Percentiles rank a stretch among this genome's conserved stretches.
phyloP scores from a whole-genome alignment of 257 asterid genomes.

The Apocynum venetum region DNA sequence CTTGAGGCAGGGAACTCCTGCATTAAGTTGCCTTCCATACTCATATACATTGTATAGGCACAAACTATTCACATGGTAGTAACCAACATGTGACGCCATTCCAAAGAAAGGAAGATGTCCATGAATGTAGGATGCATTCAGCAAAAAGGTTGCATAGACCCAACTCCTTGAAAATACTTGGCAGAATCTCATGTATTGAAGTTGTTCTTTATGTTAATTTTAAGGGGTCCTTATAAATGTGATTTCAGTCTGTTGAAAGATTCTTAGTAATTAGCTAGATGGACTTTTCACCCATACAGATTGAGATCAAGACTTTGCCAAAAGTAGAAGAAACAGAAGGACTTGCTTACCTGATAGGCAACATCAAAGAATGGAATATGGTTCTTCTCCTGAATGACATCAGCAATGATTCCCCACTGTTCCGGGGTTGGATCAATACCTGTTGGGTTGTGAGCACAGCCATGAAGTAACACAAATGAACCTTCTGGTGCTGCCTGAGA shows the following conservation, averaged over 20 bases:
- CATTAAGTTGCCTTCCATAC: not conserved
- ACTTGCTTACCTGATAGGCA: constrained; percentile 92
- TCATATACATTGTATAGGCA: not conserved
- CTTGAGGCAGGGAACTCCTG: not conserved
- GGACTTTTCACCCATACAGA: not conserved
- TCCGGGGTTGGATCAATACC: constrained; percentile 94
- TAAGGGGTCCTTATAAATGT: not conserved
- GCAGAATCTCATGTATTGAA: not conserved
- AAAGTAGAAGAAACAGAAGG: constrained; percentile 8
- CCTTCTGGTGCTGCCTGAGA: constrained; percentile 88
- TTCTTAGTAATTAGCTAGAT: not conserved
- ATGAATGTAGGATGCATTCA: not conserved
- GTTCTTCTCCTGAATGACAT: constrained; percentile 84
- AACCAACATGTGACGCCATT: not conserved
- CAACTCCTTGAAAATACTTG: not conserved
- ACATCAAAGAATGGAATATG: constrained; percentile 96
- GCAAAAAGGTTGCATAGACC: not conserved
- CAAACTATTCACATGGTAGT: not conserved
- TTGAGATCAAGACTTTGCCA: not conserved
- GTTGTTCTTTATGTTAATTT: not conserved
- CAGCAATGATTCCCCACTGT: constrained; percentile 90
- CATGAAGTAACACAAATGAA: constrained; percentile 88
- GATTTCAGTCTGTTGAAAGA: not conserved
- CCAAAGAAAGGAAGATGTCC: not conserved
- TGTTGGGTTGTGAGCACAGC: constrained; percentile 98